phyloP scores from a whole-genome alignment of 768 basidiomycete genomes.

The Tubosaeta sp. region DNA sequence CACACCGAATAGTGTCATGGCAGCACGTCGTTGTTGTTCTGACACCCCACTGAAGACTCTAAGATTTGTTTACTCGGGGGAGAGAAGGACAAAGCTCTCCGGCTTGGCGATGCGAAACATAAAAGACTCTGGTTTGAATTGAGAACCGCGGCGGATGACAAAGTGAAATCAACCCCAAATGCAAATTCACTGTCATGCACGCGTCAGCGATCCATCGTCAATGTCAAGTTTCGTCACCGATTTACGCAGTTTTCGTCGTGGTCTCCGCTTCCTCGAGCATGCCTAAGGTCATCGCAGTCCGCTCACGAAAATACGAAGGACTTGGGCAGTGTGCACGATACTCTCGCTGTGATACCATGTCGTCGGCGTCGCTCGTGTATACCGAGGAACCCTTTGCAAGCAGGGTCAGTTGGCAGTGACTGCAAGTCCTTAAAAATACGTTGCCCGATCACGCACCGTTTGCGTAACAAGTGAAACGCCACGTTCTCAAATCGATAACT shows the following conservation, averaged over 20 bases:
- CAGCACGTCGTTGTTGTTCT: no score
- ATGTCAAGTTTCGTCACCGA: not conserved
- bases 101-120: slow-evolving; percentile 98
- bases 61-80: slow-evolving; percentile 87
- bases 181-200: slow-evolving; percentile 79
- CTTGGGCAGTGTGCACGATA: slow-evolving; percentile 49
- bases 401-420: no score
- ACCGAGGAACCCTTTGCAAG: slow-evolving; percentile 64
- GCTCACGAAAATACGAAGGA: slow-evolving; percentile 63
- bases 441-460: slow-evolving; percentile 47
- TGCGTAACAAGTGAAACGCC: slow-evolving; percentile 71
- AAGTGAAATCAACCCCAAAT: slow-evolving; percentile 96
- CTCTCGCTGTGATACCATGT: slow-evolving; percentile 61
- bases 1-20: no score
- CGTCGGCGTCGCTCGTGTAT: slow-evolving; percentile 57
- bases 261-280: slow-evolving; percentile 79
- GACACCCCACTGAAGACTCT: no score
- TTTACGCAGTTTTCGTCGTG: slow-evolving; percentile 85
- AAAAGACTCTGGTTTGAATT: slow-evolving; percentile 99
- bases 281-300: slow-evolving; percentile 68
- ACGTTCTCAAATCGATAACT: no score
- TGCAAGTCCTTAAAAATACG: no score
- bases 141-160: slow-evolving; percentile 90
- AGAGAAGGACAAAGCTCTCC: slow-evolving; percentile 83
- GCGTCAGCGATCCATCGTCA: not conserved